Percentiles rank a stretch among this genome's conserved stretches.
phyloP scores from a whole-genome alignment of 805 yeast species.

The Candida incommunis region DNA sequence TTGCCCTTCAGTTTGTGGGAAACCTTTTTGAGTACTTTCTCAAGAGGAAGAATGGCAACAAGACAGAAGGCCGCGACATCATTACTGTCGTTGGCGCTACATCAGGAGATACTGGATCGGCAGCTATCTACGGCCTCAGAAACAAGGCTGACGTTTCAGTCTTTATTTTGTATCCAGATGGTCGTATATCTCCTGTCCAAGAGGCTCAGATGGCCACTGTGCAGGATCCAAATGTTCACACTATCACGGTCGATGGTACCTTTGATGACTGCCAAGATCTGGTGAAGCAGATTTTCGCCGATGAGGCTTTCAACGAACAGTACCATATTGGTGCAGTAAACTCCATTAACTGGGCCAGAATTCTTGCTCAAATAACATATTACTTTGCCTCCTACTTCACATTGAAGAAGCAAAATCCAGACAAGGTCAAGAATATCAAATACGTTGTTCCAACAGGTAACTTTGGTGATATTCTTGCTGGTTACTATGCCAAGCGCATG shows the following conservation, averaged over 20 bases:
- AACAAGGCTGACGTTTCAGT: conserved; percentile 97
- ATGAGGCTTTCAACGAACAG: conserved; percentile 68
- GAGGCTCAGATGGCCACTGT: conserved; percentile 99
- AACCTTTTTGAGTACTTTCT: conserved; percentile 89
- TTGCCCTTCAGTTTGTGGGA: conserved; percentile 95
- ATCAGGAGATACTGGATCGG: conserved; percentile 97
- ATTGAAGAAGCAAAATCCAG: conserved; percentile 12
- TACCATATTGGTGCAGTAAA: conserved; percentile 96
- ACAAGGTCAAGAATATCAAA: conserved; percentile 37
- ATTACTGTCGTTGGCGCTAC: conserved; percentile 98
- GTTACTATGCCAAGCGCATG: conserved; percentile 88
- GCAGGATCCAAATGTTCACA: conserved; percentile 82
- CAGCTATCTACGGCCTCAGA: conserved; percentile 95
- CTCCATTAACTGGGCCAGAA: conserved; percentile 98
- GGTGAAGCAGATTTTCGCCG: conserved; percentile 88
- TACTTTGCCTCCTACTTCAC: conserved; percentile 82
- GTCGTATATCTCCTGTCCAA: conserved; percentile 94
- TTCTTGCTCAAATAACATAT: conserved; percentile 93
- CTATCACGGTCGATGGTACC: conserved; percentile 87
- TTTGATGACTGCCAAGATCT: conserved; percentile 98
- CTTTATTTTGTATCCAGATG: conserved; percentile 91
- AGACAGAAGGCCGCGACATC: conserved; percentile 43
- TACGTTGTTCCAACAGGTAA: conserved; percentile 96
- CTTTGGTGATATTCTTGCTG: conserved; percentile 96
- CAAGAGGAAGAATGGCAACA: conserved; percentile 49